These are phyloP conservation scores for Orbilia javanica DNA, from an alignment of 2,329 filamentous ascomycete species.

Conservation along the genomic window DNA sequence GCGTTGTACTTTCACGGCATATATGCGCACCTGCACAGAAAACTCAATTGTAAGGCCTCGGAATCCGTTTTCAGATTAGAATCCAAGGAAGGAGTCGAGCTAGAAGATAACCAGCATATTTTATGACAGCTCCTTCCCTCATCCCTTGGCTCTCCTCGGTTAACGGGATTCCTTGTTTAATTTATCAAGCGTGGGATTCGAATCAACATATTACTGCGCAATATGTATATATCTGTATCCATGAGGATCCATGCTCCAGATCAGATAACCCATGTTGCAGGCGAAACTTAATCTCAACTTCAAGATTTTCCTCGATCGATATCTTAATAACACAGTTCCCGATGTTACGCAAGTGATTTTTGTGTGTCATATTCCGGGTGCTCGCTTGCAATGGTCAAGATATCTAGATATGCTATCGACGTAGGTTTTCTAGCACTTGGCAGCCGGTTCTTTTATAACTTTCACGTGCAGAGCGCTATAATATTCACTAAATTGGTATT, in stretches of 20 bases:
- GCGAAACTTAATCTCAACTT: slow-evolving; percentile 11
- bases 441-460: too few species aligned
- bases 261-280: neutral
- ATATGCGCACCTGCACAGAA: slow-evolving; percentile 11
- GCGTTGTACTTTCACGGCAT: slow-evolving; percentile 45
- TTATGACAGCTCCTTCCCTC: neutral
- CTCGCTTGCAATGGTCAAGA: neutral
- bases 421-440: too few species aligned
- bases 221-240: too few species aligned
- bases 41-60: slow-evolving; percentile 14
- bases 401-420: neutral
- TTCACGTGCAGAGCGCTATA: neutral
- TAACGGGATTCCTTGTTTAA: neutral
- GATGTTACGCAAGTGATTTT: neutral
- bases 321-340: neutral
- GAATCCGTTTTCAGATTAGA: slow-evolving; percentile 26
- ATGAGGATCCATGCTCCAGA: neutral
- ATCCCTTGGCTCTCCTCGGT: neutral
- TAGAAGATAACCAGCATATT: neutral
- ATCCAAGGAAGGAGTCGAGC: slow-evolving; percentile 34
- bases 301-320: slow-evolving; percentile 5
- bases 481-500: neutral
- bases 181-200: neutral
- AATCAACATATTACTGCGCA: neutral
- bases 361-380: neutral